Percentiles rank a stretch among this genome's conserved stretches.
These are phyloP conservation scores for Syncephalastrum monosporum DNA, from an alignment of 371 early-diverging fungal species.

Conservation along the genomic window DNA sequence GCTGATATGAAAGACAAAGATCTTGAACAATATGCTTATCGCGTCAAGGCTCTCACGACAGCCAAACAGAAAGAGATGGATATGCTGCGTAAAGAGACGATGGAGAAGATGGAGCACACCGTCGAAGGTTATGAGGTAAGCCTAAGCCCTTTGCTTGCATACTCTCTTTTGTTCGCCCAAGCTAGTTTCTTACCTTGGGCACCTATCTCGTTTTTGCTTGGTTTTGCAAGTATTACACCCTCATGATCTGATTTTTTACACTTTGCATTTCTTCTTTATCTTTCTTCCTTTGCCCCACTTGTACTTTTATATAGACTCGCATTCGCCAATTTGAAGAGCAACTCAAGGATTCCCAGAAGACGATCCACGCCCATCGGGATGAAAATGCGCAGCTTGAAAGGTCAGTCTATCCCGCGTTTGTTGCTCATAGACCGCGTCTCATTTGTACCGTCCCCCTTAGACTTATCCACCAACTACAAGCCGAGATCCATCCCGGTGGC, in stretches of 20 bases:
- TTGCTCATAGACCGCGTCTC: neutral
- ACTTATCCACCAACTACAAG: slow-evolving; percentile 36
- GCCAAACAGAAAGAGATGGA: slow-evolving; percentile 38
- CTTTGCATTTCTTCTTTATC: slow-evolving; percentile 10
- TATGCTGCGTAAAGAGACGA: slow-evolving; percentile 15
- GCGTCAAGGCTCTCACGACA: slow-evolving; percentile 34
- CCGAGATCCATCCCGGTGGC: slow-evolving; percentile 20
- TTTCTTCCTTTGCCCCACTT: slow-evolving; percentile 22
- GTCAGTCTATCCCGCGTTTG: slow-evolving; percentile 11
- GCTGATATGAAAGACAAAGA: slow-evolving; percentile 37
- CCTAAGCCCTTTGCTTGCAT: neutral
- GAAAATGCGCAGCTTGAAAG: slow-evolving; percentile 36
- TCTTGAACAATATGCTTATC: slow-evolving; percentile 42
- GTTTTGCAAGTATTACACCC: slow-evolving; percentile 20
- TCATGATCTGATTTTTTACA: slow-evolving; percentile 28
- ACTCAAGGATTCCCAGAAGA: slow-evolving; percentile 24
- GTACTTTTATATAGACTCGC: slow-evolving; percentile 23
- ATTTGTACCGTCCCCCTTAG: slow-evolving; percentile 12
- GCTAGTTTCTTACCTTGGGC: slow-evolving; percentile 2
- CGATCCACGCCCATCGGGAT: slow-evolving; percentile 23
- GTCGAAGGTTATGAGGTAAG: slow-evolving; percentile 44
- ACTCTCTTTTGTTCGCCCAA: slow-evolving; percentile 4
- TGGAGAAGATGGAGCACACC: slow-evolving; percentile 21
- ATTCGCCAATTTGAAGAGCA: slow-evolving; percentile 25
- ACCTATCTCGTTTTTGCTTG: slow-evolving; percentile 2